phyloP scores from a whole-genome alignment of 352 stramenopile species.

The Phytopythium vexans region DNA sequence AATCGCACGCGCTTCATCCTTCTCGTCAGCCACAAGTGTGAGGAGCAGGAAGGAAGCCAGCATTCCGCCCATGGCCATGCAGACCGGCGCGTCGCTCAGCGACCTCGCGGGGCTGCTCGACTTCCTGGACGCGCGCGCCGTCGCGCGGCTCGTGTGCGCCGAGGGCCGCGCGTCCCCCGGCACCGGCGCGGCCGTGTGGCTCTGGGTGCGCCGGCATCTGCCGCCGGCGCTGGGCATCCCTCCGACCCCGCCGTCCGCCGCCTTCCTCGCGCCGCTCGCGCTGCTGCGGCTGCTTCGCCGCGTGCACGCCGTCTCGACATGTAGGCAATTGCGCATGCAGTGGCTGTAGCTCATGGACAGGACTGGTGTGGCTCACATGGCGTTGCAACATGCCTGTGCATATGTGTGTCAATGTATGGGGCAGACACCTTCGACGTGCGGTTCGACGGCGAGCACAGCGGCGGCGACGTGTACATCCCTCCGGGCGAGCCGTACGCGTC shows the following conservation, averaged over 20 bases:
- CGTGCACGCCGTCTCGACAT: constrained; percentile 46
- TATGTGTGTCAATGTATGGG: background rate
- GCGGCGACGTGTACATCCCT: constrained; percentile 41
- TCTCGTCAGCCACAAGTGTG: background rate
- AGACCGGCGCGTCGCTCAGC: constrained; percentile 19
- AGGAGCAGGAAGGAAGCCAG: background rate
- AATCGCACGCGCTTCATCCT: constrained; percentile 13
- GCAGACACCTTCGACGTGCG: constrained; percentile 46
- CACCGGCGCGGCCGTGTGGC: constrained; percentile 32
- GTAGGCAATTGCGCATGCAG: constrained; percentile 37
- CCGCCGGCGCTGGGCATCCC: constrained; percentile 26
- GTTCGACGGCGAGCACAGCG: constrained; percentile 37
- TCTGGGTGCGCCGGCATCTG: constrained; percentile 25
- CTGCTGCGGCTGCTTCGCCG: constrained; percentile 45
- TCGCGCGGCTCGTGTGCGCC: constrained; percentile 29
- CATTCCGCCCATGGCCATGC: background rate
- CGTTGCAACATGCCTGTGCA: background rate
- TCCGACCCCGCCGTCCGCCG: constrained; percentile 10
- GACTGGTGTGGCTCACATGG: background rate
- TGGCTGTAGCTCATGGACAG: background rate
- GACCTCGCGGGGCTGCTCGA: constrained; percentile 44
- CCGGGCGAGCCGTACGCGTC: constrained; percentile 29
- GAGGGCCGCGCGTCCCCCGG: constrained; percentile 21
- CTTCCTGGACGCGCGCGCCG: constrained; percentile 37
- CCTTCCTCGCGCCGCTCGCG: constrained; percentile 27